These are phyloP conservation scores for Rosellinia necatrix DNA, from an alignment of 2,329 filamentous ascomycete genomes.

Conservation along the genomic window DNA sequence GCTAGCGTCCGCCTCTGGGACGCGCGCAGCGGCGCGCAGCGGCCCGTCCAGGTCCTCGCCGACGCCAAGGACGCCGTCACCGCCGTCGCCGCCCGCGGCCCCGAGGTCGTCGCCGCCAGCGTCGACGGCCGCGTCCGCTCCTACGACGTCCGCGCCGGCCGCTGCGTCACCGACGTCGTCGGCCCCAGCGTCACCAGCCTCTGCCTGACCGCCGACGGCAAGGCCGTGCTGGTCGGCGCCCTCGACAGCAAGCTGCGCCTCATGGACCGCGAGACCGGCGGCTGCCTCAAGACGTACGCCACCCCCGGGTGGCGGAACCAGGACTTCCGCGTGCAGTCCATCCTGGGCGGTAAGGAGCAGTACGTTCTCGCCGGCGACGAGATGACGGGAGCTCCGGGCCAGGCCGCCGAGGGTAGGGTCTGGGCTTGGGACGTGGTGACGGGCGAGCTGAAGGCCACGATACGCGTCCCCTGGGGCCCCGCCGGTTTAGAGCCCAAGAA, in stretches of 20 bases:
- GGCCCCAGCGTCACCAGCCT: constrained; percentile 76
- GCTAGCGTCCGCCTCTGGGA: constrained; percentile 80
- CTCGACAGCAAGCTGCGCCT: constrained; percentile 79
- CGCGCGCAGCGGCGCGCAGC: constrained; percentile 54
- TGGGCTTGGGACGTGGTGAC: constrained; percentile 85
- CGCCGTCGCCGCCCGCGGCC: constrained; percentile 51
- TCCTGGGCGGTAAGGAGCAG: constrained; percentile 76
- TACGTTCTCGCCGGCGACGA: constrained; percentile 84
- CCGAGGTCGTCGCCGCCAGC: constrained; percentile 73
- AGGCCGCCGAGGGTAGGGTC: constrained; percentile 59
- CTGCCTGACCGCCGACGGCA: constrained; percentile 70
- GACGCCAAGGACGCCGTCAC: constrained; percentile 75
- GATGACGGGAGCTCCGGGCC: constrained; percentile 44
- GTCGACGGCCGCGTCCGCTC: constrained; percentile 81
- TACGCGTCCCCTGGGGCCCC: constrained; percentile 64
- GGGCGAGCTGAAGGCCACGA: constrained; percentile 67
- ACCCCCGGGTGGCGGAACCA: constrained; percentile 64
- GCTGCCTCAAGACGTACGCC: constrained; percentile 73
- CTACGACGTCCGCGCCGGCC: constrained; percentile 83
- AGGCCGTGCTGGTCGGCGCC: constrained; percentile 73
- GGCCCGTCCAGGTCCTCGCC: constrained; percentile 72
- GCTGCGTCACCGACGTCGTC: constrained; percentile 71
- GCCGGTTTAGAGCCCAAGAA: constrained; percentile 53
- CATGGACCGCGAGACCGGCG: constrained; percentile 78
- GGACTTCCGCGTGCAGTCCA: constrained; percentile 73